These are phyloP conservation scores for Iberis pinnata DNA, from an alignment of 345 rosid genomes.

Conservation along the genomic window DNA sequence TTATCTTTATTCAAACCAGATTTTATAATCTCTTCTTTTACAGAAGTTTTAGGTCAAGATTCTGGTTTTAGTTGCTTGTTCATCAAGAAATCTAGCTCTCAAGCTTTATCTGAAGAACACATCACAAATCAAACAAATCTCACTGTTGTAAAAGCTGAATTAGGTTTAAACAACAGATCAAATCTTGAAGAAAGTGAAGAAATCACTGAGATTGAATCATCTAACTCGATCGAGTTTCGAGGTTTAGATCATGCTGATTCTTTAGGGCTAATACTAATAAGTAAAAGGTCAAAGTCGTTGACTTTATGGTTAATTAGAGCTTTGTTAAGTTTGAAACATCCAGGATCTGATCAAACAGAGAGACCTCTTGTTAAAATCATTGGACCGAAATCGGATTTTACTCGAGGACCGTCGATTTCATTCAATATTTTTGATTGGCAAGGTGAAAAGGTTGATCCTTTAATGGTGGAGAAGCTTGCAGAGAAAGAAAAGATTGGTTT, in stretches of 20 bases:
- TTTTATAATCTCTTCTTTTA: constrained; percentile 67
- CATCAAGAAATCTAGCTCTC: constrained; percentile 48
- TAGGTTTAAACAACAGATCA: constrained; percentile 10
- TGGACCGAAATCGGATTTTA: constrained; percentile 50
- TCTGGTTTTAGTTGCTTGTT: constrained; percentile 75
- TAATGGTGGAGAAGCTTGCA: constrained; percentile 64
- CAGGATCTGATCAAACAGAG: constrained; percentile 36
- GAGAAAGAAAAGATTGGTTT: constrained; percentile 53
- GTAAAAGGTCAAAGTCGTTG: constrained; percentile 48
- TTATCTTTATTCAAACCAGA: constrained; percentile 74
- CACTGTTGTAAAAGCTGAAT: constrained; percentile 4
- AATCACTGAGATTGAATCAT: background rate
- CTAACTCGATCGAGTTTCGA: constrained; percentile 33
- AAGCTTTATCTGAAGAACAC: constrained; percentile 32
- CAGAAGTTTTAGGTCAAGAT: constrained; percentile 58
- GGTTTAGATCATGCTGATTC: constrained; percentile 74
- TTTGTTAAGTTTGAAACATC: constrained; percentile 55
- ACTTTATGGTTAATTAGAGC: constrained; percentile 73
- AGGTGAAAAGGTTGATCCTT: constrained; percentile 62
- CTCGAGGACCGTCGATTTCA: constrained; percentile 55
- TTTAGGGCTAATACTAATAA: constrained; percentile 53
- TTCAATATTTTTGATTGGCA: constrained; percentile 91
- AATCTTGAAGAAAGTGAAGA: constrained; percentile 12
- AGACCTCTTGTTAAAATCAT: constrained; percentile 47
- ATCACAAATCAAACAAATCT: constrained; percentile 24